phyloP scores from a whole-genome alignment of 768 basidiomycete species.

The Nidularia pulvinata region DNA sequence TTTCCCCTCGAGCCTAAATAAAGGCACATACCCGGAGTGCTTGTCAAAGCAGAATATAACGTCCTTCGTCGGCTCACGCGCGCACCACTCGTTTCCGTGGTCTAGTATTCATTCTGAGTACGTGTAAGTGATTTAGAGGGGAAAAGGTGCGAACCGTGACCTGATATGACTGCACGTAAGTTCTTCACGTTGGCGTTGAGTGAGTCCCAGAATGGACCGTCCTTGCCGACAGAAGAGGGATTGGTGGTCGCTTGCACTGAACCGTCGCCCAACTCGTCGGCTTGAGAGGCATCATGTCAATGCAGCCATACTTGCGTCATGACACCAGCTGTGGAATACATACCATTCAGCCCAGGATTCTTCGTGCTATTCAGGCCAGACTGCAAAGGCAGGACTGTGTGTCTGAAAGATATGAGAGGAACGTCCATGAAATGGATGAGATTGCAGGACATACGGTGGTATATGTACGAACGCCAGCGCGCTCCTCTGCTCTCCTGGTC shows the following conservation, averaged over 20 bases:
- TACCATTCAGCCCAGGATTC: slow-evolving; percentile 45
- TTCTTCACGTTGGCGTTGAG: slow-evolving; percentile 61
- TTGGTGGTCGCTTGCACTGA: slow-evolving; percentile 58
- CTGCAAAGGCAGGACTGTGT: slow-evolving; percentile 35
- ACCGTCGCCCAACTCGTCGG: slow-evolving; percentile 46
- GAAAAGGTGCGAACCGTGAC: slow-evolving; percentile 50
- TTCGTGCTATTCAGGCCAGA: slow-evolving; percentile 23
- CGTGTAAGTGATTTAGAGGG: background rate
- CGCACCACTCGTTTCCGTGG: slow-evolving; percentile 83
- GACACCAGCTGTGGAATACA: background rate
- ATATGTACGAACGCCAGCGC: slow-evolving; percentile 77
- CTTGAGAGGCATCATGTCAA: slow-evolving; percentile 25
- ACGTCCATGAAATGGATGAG: background rate
- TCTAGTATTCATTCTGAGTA: slow-evolving; percentile 31
- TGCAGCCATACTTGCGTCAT: background rate
- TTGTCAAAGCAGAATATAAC: slow-evolving; percentile 79
- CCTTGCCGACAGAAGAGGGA: slow-evolving; percentile 36
- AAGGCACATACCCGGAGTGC: slow-evolving; percentile 59
- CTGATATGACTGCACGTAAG: slow-evolving; percentile 66
- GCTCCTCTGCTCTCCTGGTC: slow-evolving; percentile 45
- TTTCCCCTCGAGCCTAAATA: background rate
- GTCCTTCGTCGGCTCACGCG: slow-evolving; percentile 57
- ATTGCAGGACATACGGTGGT: slow-evolving; percentile 50
- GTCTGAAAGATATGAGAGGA: slow-evolving; percentile 16
- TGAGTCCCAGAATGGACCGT: slow-evolving; percentile 62